phyloP scores from a whole-genome alignment of 352 stramenopile genomes.

The Phytopythium sindhum region DNA sequence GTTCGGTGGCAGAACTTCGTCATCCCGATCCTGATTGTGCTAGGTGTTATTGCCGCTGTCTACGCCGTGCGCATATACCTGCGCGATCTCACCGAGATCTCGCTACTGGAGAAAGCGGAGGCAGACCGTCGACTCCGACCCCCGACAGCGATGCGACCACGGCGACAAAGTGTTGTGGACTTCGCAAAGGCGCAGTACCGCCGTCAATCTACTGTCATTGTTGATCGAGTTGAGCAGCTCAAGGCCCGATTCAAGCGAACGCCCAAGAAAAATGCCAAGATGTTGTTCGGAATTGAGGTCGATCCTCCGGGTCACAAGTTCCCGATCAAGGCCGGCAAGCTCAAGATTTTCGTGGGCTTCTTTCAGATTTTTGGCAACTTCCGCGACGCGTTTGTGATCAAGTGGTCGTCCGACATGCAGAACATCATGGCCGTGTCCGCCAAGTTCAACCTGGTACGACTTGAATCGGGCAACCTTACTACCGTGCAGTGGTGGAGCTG shows the following conservation, averaged over 20 bases:
- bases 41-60: constrained; percentile 32
- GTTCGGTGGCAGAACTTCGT: constrained; percentile 75
- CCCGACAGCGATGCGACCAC: constrained; percentile 11
- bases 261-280: constrained; percentile 22
- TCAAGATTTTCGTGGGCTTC: constrained; percentile 81
- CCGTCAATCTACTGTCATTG: constrained; percentile 15
- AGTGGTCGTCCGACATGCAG: constrained; percentile 57
- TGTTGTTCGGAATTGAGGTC: constrained; percentile 60
- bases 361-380: constrained; percentile 85
- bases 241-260: constrained; percentile 27
- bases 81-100: constrained; percentile 58
- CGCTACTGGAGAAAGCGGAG: constrained; percentile 54
- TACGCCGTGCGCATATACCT: constrained; percentile 45
- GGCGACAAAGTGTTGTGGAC: constrained; percentile 18
- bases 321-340: constrained; percentile 59
- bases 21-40: constrained; percentile 46
- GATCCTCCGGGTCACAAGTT: constrained; percentile 37
- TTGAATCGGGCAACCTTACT: not conserved
- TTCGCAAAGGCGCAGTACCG: constrained; percentile 21
- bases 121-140: constrained; percentile 47
- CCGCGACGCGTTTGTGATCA: constrained; percentile 58
- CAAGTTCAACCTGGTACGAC: constrained; percentile 69
- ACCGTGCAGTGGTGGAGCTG: not conserved
- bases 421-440: constrained; percentile 57
- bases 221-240: constrained; percentile 23